Evolutionary conservation across 1,284 basidiomycete species (phyloP), one percentile per base, ranked within the genome.

Genomic region (Flammula alnicola): DNA sequence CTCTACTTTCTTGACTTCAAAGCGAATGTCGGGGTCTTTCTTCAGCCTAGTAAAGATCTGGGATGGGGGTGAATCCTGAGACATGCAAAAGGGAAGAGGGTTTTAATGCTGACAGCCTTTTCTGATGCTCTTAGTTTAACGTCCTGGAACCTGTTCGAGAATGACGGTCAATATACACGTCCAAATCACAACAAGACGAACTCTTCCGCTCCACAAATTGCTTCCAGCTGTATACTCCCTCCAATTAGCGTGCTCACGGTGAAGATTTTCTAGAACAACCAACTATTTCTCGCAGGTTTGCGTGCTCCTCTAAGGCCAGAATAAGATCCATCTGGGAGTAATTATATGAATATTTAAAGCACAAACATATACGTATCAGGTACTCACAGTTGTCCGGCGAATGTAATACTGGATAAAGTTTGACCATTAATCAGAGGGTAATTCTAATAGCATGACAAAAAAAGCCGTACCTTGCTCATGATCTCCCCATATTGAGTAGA

Each of bases 401-500:
- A 91, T 81, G 57, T 91, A 91, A 55, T 88, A 84, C 88, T 57
- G 29, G 42, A 51, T 37, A 47, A 44, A 9, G 36, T n/a, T n/a
- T n/a, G n/a, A n/a, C n/a, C n/a, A n/a, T n/a, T n/a, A n/a, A 12
- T 39, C 8, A 48, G 29, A 40, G 12, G 31, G 30, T n/a, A 33
- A 27, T 7, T 4, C 9, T 35, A 27, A 25, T 10, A 36, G 11
- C 20, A 50, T 27, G 5, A 29, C 47, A 38, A 31, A 11, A 46
- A 20, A 12, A n/a, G 7, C 55, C 73, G 33, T 45, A 86, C 89
- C 75, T 86, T 90, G 79, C 86, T 90, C 89, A 92, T 92, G 52
- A 91, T 83, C 58, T 91, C 88, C 0, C 89, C 89, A 55, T 80
- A 91, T 47, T 89, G 82, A 2, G 90, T 92, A 1, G 82, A 80